A percentile compares a stretch with the other conserved stretches of the same genome.
Conservation (phyloP, 225 moss, liverwort and hornwort genomes). For the Ulota crispa region DNA sequence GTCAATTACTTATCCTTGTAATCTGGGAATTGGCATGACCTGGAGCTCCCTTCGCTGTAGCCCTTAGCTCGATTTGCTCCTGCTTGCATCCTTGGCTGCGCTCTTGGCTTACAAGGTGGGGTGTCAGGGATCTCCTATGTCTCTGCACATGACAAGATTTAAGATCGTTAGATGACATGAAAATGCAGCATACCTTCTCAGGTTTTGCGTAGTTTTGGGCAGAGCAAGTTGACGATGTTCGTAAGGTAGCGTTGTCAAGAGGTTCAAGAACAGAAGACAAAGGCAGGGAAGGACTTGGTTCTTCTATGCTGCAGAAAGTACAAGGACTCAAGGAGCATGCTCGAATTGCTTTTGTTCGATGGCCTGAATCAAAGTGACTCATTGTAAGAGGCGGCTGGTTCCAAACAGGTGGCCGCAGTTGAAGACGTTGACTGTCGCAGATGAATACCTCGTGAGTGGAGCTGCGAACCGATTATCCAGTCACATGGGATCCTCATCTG, state of each 20-base stretch:
- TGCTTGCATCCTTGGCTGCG: neutral
- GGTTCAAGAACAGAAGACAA: constrained; percentile 12
- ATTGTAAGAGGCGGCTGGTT: neutral
- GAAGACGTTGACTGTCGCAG: neutral
- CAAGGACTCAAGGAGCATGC: neutral
- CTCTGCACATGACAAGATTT: neutral
- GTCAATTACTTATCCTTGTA: neutral
- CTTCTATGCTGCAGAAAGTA: neutral
- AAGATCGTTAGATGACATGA: neutral
- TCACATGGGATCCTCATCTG: constrained; percentile 26
- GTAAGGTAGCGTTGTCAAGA: constrained; percentile 3
- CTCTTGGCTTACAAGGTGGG: constrained; percentile 10
- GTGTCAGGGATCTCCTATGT: neutral
- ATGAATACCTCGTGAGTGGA: neutral
- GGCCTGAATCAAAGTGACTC: neutral
- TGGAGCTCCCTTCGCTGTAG: neutral
- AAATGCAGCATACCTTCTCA: neutral
- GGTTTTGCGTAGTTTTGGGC: neutral
- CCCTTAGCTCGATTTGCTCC: neutral
- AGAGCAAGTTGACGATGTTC: constrained; percentile 3
- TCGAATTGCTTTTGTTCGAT: neutral
- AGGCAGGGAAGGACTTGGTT: neutral
- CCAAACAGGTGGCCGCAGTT: neutral
- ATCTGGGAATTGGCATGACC: constrained; percentile 4
- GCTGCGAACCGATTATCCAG: neutral